Conservation (phyloP, 2,329 filamentous ascomycete species). For the Graphium sp. region DNA sequence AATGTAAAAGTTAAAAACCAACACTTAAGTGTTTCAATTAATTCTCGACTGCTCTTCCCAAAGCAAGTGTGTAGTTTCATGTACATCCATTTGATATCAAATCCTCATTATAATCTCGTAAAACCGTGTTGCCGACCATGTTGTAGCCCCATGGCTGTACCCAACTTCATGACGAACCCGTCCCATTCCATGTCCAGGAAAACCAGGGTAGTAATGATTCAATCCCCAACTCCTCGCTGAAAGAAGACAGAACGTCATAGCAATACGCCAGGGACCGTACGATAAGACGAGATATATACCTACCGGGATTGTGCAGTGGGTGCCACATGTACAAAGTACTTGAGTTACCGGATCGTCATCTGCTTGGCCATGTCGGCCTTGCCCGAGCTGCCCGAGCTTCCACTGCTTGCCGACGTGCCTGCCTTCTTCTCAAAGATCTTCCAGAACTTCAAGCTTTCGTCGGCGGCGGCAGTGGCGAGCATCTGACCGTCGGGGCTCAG, state of each 20-base stretch:
- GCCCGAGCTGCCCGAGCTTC: constrained; percentile 49
- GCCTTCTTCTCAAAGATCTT: constrained; percentile 99
- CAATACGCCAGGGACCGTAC: constrained; percentile 1
- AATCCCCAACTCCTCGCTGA: constrained; percentile 36
- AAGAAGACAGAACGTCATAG: constrained; percentile 13
- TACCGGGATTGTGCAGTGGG: too few species aligned
- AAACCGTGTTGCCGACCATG: too few species aligned
- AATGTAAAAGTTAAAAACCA: too few species aligned
- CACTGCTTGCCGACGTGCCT: constrained; percentile 47
- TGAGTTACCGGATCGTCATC: constrained; percentile 78
- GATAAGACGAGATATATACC: constrained; percentile 3
- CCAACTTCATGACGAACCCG: constrained; percentile 7
- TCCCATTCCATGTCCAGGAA: constrained; percentile 16
- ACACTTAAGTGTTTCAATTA: too few species aligned
- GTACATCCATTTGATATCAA: neutral
- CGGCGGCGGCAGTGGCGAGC: constrained; percentile 86
- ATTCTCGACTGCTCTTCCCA: too few species aligned
- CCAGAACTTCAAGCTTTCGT: constrained; percentile 99
- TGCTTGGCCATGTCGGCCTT: constrained; percentile 85
- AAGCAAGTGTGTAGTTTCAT: neutral
- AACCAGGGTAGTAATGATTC: constrained; percentile 20
- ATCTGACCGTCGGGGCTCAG: constrained; percentile 96
- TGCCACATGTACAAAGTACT: too few species aligned
- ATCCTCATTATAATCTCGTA: neutral
- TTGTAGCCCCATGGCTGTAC: too few species aligned